Conservation (phyloP, 2,329 filamentous ascomycete genomes). For the Botryosphaeria dothidea region DNA sequence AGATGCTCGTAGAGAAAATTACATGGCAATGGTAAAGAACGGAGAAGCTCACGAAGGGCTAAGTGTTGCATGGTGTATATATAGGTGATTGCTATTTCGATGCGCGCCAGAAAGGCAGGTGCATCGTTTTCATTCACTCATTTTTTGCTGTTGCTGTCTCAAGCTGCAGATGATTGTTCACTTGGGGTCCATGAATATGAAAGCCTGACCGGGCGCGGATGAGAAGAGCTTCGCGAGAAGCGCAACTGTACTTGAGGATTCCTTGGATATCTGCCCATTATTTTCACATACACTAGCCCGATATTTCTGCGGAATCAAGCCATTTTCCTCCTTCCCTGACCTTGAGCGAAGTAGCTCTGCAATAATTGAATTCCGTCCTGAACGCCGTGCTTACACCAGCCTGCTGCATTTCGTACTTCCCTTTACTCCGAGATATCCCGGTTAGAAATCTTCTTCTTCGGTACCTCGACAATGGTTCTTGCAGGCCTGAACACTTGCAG, state of each 20-base stretch:
- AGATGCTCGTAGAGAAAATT: not conserved
- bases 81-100: slow-evolving; percentile 3
- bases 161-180: too few species aligned
- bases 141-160: not conserved
- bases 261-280: slow-evolving; percentile 14
- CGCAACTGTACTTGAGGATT: not conserved
- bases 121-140: not conserved
- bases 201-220: too few species aligned
- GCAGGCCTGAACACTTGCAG: slow-evolving; percentile 73
- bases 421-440: slow-evolving; percentile 40
- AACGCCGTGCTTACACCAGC: slow-evolving; percentile 9
- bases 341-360: slow-evolving; percentile 10
- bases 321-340: not conserved
- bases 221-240: not conserved
- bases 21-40: not conserved
- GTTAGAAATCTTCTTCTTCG: slow-evolving; percentile 37
- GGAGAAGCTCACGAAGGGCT: not conserved
- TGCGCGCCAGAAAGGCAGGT: not conserved
- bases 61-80: not conserved
- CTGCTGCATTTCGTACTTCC: not conserved
- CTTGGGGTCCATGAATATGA: too few species aligned
- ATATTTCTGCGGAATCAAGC: slow-evolving; percentile 8
- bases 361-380: slow-evolving; percentile 3
- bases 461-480: slow-evolving; percentile 38
- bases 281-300: slow-evolving; percentile 9